These are phyloP conservation scores for Aspergillus aculeatus DNA, from an alignment of 2,329 filamentous ascomycete genomes.

Conservation along the genomic window DNA sequence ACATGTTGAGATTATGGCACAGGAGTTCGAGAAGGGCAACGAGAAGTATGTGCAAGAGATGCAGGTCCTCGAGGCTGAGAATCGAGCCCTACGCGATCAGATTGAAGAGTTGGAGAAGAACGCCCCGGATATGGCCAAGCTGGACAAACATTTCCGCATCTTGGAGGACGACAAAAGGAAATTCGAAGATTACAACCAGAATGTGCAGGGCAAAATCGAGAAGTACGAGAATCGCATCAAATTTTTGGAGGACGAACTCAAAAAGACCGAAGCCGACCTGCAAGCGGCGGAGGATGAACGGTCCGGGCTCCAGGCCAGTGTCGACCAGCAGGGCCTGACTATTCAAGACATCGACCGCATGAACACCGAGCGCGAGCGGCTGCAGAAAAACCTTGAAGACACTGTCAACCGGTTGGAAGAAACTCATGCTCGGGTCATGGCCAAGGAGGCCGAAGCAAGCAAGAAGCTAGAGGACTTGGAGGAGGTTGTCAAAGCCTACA, in stretches of 20 bases:
- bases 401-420: conserved; percentile 77
- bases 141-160: conserved; percentile 88
- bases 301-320: conserved; percentile 72
- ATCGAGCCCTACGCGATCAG: conserved; percentile 75
- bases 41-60: conserved; percentile 81
- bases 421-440: conserved; percentile 74
- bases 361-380: conserved; percentile 88
- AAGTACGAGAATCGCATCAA: conserved; percentile 81
- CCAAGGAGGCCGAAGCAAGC: conserved; percentile 85
- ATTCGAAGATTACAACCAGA: conserved; percentile 90
- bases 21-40: conserved; percentile 81
- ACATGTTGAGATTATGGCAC: conserved; percentile 83
- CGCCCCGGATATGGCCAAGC: conserved; percentile 74
- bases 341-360: conserved; percentile 99
- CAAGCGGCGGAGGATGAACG: conserved; percentile 81
- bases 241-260: conserved; percentile 81
- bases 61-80: conserved; percentile 80
- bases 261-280: conserved; percentile 72
- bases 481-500: conserved; percentile 83
- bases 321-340: conserved; percentile 91
- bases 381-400: conserved; percentile 84
- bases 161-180: conserved; percentile 93
- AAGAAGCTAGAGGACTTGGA: conserved; percentile 90
- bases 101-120: conserved; percentile 87
- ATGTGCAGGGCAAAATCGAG: conserved; percentile 78